Percentiles rank a stretch among this genome's conserved stretches.
Evolutionary conservation across 1,139 yeast genomes (phyloP).

Genomic region (Saccharomycopsis crataegensis): DNA sequence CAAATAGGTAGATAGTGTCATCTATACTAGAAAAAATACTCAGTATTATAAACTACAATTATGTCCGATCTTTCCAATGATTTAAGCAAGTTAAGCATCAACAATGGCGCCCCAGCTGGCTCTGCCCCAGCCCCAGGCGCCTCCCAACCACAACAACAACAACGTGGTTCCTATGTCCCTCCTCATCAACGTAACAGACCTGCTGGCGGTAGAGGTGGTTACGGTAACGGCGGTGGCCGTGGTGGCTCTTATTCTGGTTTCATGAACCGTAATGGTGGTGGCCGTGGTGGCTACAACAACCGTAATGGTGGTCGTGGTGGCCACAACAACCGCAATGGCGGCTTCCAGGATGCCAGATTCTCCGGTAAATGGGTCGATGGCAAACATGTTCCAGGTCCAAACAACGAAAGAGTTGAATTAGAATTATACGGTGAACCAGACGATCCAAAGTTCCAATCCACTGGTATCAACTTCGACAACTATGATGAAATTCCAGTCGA

Average conservation of each 20-base stretch:
- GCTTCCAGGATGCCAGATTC: slow-evolving; percentile 29
- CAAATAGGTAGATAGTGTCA: background rate
- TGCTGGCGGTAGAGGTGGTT: slow-evolving; percentile 31
- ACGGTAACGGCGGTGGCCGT: slow-evolving; percentile 24
- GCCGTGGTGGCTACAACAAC: slow-evolving; percentile 23
- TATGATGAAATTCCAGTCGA: slow-evolving; percentile 98
- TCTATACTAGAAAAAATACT: background rate
- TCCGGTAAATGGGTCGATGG: slow-evolving; percentile 79
- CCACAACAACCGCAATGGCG: slow-evolving; percentile 27
- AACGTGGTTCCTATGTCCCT: slow-evolving; percentile 46
- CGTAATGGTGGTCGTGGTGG: slow-evolving; percentile 24
- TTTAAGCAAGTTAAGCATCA: slow-evolving; percentile 37
- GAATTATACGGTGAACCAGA: slow-evolving; percentile 86
- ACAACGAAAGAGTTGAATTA: slow-evolving; percentile 61
- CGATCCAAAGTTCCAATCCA: slow-evolving; percentile 75
- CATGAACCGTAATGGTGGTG: slow-evolving; percentile 22
- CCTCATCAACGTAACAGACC: slow-evolving; percentile 53
- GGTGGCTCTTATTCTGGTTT: slow-evolving; percentile 25
- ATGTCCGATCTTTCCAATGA: slow-evolving; percentile 40
- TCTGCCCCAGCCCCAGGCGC: background rate
- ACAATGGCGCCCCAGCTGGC: slow-evolving; percentile 20
- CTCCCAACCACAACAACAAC: slow-evolving; percentile 13
- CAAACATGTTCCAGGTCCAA: slow-evolving; percentile 76
- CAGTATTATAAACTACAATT: slow-evolving; percentile 6
- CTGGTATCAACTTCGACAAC: slow-evolving; percentile 97